phyloP scores from a whole-genome alignment of 208 protist species.

The Leishmania aethiopica region DNA sequence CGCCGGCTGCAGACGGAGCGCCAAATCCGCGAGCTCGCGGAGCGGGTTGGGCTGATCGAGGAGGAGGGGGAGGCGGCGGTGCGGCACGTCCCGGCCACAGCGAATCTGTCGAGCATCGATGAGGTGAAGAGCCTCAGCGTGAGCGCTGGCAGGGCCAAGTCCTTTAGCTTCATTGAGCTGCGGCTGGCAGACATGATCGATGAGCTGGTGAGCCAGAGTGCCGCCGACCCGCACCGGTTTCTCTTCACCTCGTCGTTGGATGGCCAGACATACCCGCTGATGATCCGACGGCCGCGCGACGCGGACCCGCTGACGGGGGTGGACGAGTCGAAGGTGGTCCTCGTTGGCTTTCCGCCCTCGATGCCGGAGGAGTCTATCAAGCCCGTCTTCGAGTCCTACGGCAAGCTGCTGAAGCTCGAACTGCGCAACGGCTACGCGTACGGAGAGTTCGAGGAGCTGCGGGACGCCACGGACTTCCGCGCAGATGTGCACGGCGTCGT shows the following conservation, averaged over 20 bases:
- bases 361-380: conserved; percentile 58
- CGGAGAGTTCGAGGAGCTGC: conserved; percentile 63
- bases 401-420: conserved; percentile 61
- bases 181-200: conserved; percentile 81
- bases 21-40: conserved; percentile 58
- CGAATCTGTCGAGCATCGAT: conserved; percentile 63
- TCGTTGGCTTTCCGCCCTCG: conserved; percentile 73
- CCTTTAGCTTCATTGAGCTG: conserved; percentile 88
- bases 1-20: conserved; percentile 74
- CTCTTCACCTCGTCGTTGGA: conserved; percentile 56
- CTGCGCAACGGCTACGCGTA: conserved; percentile 74
- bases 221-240: conserved; percentile 56
- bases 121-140: conserved; percentile 56
- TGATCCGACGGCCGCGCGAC: conserved; percentile 76
- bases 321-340: conserved; percentile 68
- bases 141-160: conserved; percentile 55
- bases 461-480: conserved; percentile 66
- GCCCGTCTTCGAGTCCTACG: conserved; percentile 66
- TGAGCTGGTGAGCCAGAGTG: conserved; percentile 66
- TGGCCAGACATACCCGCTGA: conserved; percentile 55
- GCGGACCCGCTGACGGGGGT: conserved; percentile 57
- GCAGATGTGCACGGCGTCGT: conserved; percentile 74
- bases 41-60: conserved; percentile 21
- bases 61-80: conserved; percentile 42
- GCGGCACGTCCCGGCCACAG: conserved; percentile 67